Evolutionary conservation across 345 rosid species (phyloP).

Genomic region (Lepidium sativum): DNA sequence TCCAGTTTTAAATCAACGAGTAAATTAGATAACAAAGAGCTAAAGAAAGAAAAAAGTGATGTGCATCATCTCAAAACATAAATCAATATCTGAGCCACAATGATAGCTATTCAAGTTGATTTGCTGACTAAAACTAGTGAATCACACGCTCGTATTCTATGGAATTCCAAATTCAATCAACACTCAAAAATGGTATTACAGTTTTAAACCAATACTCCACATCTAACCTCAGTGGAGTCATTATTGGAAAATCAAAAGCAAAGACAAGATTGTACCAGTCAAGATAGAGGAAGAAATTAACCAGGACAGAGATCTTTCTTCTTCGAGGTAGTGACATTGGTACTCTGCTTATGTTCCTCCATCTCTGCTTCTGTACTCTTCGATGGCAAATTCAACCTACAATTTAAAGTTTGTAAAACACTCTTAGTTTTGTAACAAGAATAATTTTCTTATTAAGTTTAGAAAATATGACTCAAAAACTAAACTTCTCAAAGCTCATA

Average conservation of each 20-base stretch:
- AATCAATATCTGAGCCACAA: neutral
- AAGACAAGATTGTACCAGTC: constrained; percentile 38
- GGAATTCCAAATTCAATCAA: neutral
- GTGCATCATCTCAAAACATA: neutral
- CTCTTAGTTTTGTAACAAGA: no score
- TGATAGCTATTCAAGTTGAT: neutral
- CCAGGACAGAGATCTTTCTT: no score
- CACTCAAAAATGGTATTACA: no score
- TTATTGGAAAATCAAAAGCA: neutral
- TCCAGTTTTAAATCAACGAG: neutral
- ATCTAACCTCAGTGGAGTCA: constrained; percentile 30
- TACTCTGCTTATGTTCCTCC: constrained; percentile 77
- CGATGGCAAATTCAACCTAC: no score
- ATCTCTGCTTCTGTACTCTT: constrained; percentile 35
- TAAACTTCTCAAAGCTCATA: no score
- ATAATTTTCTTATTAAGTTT: no score
- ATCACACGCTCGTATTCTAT: neutral
- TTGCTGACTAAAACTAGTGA: neutral
- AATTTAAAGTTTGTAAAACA: no score
- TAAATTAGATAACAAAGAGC: neutral
- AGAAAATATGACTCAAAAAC: no score
- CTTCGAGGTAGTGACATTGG: constrained; percentile 73
- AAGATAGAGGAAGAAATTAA: no score
- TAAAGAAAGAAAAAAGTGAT: neutral
- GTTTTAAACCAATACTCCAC: no score